Percentiles rank a stretch among this genome's conserved stretches.
Evolutionary conservation across 805 yeast species (phyloP).

Genomic region (Candida maris): DNA sequence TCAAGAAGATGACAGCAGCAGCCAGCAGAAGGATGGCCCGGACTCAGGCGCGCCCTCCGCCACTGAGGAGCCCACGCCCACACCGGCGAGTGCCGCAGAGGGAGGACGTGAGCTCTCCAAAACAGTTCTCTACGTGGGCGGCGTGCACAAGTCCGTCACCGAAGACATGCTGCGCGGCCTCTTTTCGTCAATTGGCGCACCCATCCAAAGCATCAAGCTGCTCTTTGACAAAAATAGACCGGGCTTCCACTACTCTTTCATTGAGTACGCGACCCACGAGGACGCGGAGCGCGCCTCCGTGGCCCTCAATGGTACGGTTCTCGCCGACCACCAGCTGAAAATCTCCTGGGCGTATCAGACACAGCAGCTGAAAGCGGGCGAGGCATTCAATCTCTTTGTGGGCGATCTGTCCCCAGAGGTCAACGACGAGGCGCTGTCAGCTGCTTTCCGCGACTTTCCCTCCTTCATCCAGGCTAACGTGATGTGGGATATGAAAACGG

Average conservation of each 20-base stretch:
- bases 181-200: conserved; percentile 52
- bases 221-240: conserved; percentile 70
- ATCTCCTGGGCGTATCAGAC: conserved; percentile 86
- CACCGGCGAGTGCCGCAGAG: conserved; percentile 66
- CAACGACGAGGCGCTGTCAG: conserved; percentile 66
- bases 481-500: conserved; percentile 97
- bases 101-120: conserved; percentile 82
- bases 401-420: conserved; percentile 84
- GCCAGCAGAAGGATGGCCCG: background rate
- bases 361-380: conserved; percentile 56
- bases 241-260: conserved; percentile 78
- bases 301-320: conserved; percentile 51
- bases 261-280: conserved; percentile 59
- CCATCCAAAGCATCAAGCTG: conserved; percentile 62
- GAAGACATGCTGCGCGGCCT: conserved; percentile 62
- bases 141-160: conserved; percentile 58
- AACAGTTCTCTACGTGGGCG: conserved; percentile 74
- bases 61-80: conserved; percentile 5
- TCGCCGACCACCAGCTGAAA: conserved; percentile 54
- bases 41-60: conserved; percentile 1
- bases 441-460: conserved; percentile 52
- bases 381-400: conserved; percentile 69
- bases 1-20: background rate
- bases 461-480: conserved; percentile 81
- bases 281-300: conserved; percentile 62